Conservation (phyloP, 2,329 filamentous ascomycete species). For the Cladorrhinum sp. region DNA sequence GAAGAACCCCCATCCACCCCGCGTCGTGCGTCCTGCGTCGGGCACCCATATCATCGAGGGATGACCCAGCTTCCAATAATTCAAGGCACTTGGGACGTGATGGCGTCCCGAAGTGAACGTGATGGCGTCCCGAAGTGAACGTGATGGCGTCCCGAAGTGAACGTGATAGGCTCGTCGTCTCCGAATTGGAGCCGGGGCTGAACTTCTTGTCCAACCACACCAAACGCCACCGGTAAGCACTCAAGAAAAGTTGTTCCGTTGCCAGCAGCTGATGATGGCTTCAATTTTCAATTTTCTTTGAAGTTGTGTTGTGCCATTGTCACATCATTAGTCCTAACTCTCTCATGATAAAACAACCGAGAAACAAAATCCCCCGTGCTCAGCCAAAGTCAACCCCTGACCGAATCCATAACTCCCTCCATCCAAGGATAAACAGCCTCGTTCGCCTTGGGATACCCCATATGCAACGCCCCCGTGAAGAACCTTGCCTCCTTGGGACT, state of each 20-base stretch:
- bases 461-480: slow-evolving; percentile 59
- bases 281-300: not conserved
- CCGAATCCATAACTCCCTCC: slow-evolving; percentile 49
- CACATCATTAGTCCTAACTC: too few relatives aligned
- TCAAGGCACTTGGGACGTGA: too few relatives aligned
- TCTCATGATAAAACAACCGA: too few relatives aligned
- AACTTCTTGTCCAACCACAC: not conserved
- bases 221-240: not conserved
- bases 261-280: not conserved
- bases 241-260: not conserved
- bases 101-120: too few relatives aligned
- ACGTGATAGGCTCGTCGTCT: not conserved
- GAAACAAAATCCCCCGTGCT: not conserved
- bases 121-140: too few relatives aligned
- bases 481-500: slow-evolving; percentile 64
- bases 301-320: not conserved
- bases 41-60: too few relatives aligned
- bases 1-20: not conserved
- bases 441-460: slow-evolving; percentile 65
- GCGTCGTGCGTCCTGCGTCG: not conserved
- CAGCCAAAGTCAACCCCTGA: too few relatives aligned
- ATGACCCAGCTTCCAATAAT: too few relatives aligned
- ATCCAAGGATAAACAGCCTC: slow-evolving; percentile 58
- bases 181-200: not conserved
- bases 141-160: not conserved